These are phyloP conservation scores for Curvularia eragrostidis DNA, from an alignment of 2,329 filamentous ascomycete genomes.

Conservation along the genomic window DNA sequence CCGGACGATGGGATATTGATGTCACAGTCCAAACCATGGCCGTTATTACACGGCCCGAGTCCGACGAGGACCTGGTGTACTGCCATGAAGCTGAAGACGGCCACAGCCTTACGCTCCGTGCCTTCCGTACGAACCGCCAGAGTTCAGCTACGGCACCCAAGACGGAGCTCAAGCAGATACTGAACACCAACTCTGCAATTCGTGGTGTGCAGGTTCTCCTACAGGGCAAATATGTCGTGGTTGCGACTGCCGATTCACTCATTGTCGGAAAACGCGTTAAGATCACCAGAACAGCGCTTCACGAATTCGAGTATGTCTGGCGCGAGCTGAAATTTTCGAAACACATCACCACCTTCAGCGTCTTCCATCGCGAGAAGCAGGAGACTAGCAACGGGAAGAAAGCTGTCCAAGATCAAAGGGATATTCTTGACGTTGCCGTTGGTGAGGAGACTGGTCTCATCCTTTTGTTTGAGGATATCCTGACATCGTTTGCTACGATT, in stretches of 20 bases:
- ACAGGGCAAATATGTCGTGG: slow-evolving; percentile 66
- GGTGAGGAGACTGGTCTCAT: slow-evolving; percentile 80
- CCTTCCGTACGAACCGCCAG: slow-evolving; percentile 40
- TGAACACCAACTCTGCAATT: slow-evolving; percentile 50
- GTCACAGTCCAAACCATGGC: slow-evolving; percentile 45
- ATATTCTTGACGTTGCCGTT: slow-evolving; percentile 74
- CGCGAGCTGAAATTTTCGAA: slow-evolving; percentile 64
- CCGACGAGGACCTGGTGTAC: slow-evolving; percentile 47
- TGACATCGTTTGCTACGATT: slow-evolving; percentile 61
- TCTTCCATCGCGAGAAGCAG: slow-evolving; percentile 63
- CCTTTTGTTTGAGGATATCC: slow-evolving; percentile 78
- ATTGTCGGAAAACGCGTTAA: slow-evolving; percentile 64
- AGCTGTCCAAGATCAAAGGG: slow-evolving; percentile 40
- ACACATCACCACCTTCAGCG: slow-evolving; percentile 57
- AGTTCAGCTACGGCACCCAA: slow-evolving; percentile 26
- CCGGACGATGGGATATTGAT: slow-evolving; percentile 54
- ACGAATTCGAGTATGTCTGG: slow-evolving; percentile 59
- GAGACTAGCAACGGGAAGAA: slow-evolving; percentile 38
- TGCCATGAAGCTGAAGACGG: slow-evolving; percentile 49
- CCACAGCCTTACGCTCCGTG: slow-evolving; percentile 49
- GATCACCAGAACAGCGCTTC: slow-evolving; percentile 41
- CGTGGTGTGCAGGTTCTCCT: slow-evolving; percentile 54
- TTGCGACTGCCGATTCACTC: slow-evolving; percentile 61
- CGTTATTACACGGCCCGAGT: slow-evolving; percentile 39
- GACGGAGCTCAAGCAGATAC: slow-evolving; percentile 44